A percentile compares a stretch with the other conserved stretches of the same genome.
Evolutionary conservation across 2,329 filamentous ascomycete species (phyloP).

Genomic region (Ilyonectria mors-panacis): DNA sequence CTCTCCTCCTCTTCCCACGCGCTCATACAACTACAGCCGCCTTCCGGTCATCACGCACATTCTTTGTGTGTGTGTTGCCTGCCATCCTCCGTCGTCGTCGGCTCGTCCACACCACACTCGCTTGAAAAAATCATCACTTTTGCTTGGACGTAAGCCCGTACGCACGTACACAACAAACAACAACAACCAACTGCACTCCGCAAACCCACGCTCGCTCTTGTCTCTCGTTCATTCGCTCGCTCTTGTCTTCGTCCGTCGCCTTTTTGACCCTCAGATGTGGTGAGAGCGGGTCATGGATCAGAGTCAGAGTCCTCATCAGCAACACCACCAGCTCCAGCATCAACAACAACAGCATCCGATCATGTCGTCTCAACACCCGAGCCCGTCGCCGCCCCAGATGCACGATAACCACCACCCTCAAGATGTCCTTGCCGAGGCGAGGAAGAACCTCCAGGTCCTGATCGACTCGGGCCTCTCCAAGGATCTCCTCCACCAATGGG

Average conservation of each 20-base stretch:
- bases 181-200: constrained; percentile 7
- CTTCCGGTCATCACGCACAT: constrained; percentile 27
- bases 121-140: constrained; percentile 27
- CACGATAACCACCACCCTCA: constrained; percentile 56
- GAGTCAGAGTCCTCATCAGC: constrained; percentile 48
- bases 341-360: constrained; percentile 42
- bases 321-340: constrained; percentile 39
- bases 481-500: constrained; percentile 59
- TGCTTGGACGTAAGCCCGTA: constrained; percentile 28
- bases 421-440: constrained; percentile 61
- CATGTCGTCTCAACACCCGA: constrained; percentile 44
- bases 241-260: constrained; percentile 34
- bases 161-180: constrained; percentile 17
- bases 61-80: constrained; percentile 29
- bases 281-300: constrained; percentile 52
- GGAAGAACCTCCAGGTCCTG: constrained; percentile 62
- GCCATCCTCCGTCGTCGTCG: constrained; percentile 27
- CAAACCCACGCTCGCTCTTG: constrained; percentile 35
- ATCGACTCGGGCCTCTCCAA: constrained; percentile 63
- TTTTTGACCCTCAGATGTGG: constrained; percentile 45
- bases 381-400: constrained; percentile 44
- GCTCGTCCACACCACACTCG: constrained; percentile 36
- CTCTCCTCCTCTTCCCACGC: constrained; percentile 40
- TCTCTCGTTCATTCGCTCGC: constrained; percentile 33
- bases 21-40: constrained; percentile 32